These are phyloP conservation scores for Chalara sp. DNA, from an alignment of 2,329 filamentous ascomycete genomes.

Conservation along the genomic window DNA sequence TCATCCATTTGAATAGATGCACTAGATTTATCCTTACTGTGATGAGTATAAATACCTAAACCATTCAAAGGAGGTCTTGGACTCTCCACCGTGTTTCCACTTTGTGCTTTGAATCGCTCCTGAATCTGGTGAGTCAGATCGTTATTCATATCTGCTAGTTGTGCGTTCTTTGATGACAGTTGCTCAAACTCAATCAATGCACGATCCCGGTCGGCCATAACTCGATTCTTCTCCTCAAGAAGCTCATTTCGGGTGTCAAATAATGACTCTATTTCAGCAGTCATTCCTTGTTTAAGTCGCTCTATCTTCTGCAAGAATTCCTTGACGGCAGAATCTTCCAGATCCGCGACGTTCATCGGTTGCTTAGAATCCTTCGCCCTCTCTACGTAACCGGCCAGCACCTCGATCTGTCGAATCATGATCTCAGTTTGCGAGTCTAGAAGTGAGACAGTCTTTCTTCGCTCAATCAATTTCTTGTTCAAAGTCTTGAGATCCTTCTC, in stretches of 20 bases:
- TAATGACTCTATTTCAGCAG: conserved; percentile 50
- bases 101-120: conserved; percentile 80
- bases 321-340: conserved; percentile 87
- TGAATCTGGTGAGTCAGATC: conserved; percentile 92
- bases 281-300: conserved; percentile 52
- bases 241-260: conserved; percentile 72
- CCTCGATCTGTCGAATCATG: conserved; percentile 85
- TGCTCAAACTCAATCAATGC: conserved; percentile 94
- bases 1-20: conserved; percentile 25
- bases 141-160: conserved; percentile 92
- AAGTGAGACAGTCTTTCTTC: conserved; percentile 90
- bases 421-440: conserved; percentile 93
- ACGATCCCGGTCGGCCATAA: conserved; percentile 82
- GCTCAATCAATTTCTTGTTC: conserved; percentile 83
- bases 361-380: conserved; percentile 76
- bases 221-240: conserved; percentile 75
- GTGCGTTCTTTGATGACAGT: conserved; percentile 86
- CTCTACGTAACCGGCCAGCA: conserved; percentile 82
- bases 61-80: conserved; percentile 43
- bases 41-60: conserved; percentile 54
- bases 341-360: conserved; percentile 70
- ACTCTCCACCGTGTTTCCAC: conserved; percentile 37
- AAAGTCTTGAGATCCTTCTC: conserved; percentile 49
- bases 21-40: conserved; percentile 41
- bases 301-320: conserved; percentile 75